Percentiles rank a stretch among this genome's conserved stretches.
Conservation (phyloP, 768 basidiomycete genomes). For the Hebeloma cylindrosporum region DNA sequence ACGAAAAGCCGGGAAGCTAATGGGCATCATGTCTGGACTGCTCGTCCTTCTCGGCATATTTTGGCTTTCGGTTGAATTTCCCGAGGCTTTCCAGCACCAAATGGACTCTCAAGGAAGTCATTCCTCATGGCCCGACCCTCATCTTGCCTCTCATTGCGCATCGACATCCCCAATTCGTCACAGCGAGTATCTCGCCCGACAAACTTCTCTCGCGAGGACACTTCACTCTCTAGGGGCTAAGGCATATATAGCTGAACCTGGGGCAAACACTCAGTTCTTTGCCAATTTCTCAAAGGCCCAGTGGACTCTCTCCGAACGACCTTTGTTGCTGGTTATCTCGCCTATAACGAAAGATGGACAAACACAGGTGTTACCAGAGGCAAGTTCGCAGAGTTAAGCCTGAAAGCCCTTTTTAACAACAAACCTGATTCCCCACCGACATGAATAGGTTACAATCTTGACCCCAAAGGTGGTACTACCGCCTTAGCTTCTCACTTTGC, state of each 20-base stretch:
- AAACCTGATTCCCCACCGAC: too few relatives aligned
- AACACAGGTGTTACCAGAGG: too few relatives aligned
- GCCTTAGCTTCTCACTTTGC: background rate
- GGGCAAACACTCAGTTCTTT: constrained; percentile 68
- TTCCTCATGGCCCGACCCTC: constrained; percentile 1
- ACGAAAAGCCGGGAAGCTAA: background rate
- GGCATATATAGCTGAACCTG: constrained; percentile 80
- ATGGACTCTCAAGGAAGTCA: background rate
- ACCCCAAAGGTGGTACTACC: constrained; percentile 61
- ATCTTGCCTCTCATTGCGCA: constrained; percentile 41
- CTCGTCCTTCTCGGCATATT: background rate
- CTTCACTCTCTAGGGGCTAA: constrained; percentile 52
- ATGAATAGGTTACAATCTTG: constrained; percentile 63
- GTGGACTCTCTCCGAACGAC: constrained; percentile 80
- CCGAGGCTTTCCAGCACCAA: background rate
- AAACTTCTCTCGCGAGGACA: constrained; percentile 48
- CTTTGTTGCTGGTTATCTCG: constrained; percentile 66
- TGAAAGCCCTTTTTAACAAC: too few relatives aligned
- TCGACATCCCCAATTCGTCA: constrained; percentile 46
- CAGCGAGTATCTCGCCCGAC: constrained; percentile 52
- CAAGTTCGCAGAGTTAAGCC: too few relatives aligned
- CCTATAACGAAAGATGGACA: constrained; percentile 17
- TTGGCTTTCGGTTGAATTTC: background rate
- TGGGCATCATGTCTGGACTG: background rate
- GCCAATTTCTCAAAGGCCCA: constrained; percentile 61